Percentiles rank a stretch among this genome's conserved stretches.
phyloP scores from a whole-genome alignment of 441 rosid genomes.

The Pelargonium myrrhifolium region DNA sequence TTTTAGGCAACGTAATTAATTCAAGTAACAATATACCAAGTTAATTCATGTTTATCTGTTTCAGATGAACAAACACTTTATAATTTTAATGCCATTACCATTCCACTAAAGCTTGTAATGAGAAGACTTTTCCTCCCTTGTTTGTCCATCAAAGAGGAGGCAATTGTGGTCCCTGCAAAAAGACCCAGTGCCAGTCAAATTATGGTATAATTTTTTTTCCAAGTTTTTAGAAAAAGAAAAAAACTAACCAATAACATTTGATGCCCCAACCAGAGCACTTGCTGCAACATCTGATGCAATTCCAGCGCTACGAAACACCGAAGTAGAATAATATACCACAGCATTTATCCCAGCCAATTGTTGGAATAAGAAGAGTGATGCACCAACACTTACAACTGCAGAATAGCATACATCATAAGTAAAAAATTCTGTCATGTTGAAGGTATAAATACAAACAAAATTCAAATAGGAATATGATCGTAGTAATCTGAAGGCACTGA shows the following conservation, averaged over 20 bases:
- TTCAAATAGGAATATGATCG: background rate
- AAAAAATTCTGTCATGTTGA: background rate
- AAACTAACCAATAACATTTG: slow-evolving; percentile 79
- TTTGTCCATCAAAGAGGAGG: slow-evolving; percentile 94
- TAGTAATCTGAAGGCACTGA: background rate
- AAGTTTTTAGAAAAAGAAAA: slow-evolving; percentile 6
- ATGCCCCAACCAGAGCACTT: slow-evolving; percentile 95
- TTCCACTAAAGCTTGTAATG: slow-evolving; percentile 80
- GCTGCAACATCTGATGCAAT: slow-evolving; percentile 94
- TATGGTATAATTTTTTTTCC: background rate
- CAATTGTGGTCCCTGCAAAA: slow-evolving; percentile 75
- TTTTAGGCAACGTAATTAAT: slow-evolving; percentile 9
- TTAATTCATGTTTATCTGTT: background rate
- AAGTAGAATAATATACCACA: slow-evolving; percentile 94
- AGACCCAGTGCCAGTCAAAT: slow-evolving; percentile 3
- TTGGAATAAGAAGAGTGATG: slow-evolving; percentile 95
- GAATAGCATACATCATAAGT: slow-evolving; percentile 12
- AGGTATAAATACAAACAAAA: background rate
- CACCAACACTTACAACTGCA: slow-evolving; percentile 96
- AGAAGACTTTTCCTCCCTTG: slow-evolving; percentile 95
- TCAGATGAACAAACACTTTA: background rate
- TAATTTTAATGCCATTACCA: slow-evolving; percentile 40
- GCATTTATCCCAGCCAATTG: slow-evolving; percentile 98
- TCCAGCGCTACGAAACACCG: slow-evolving; percentile 91
- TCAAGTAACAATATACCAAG: background rate